These are phyloP conservation scores for Picea mariana DNA, from an alignment of 83 land plant genomes.

Conservation along the genomic window DNA sequence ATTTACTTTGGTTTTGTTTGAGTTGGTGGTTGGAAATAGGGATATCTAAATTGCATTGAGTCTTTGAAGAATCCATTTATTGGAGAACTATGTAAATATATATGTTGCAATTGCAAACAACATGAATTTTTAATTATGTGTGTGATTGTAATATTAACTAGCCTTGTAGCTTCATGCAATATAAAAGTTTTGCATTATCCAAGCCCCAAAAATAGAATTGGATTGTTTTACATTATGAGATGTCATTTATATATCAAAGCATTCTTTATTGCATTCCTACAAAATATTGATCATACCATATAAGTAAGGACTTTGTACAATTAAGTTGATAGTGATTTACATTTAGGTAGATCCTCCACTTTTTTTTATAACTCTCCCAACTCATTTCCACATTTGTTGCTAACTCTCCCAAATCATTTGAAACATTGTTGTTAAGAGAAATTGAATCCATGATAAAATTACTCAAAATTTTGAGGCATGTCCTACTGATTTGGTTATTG, in stretches of 20 bases:
- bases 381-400: no score
- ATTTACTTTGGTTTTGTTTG: neutral
- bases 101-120: neutral
- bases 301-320: conserved; percentile 3
- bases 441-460: no score
- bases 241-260: neutral
- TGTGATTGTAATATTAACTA: neutral
- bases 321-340: no score
- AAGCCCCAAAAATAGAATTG: neutral
- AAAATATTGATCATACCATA: neutral
- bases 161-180: neutral
- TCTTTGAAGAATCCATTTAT: neutral
- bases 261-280: neutral
- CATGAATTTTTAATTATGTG: neutral
- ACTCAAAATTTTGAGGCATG: no score
- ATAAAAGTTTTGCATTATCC: neutral
- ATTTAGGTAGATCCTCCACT: no score
- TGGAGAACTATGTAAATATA: no score
- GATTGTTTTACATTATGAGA: no score
- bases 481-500: conserved; percentile 47
- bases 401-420: no score
- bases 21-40: neutral
- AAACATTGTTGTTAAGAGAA: no score
- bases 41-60: neutral
- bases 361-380: no score